These are phyloP conservation scores for Pyronema domesticum DNA, from an alignment of 495 filamentous ascomycete species.

Conservation along the genomic window DNA sequence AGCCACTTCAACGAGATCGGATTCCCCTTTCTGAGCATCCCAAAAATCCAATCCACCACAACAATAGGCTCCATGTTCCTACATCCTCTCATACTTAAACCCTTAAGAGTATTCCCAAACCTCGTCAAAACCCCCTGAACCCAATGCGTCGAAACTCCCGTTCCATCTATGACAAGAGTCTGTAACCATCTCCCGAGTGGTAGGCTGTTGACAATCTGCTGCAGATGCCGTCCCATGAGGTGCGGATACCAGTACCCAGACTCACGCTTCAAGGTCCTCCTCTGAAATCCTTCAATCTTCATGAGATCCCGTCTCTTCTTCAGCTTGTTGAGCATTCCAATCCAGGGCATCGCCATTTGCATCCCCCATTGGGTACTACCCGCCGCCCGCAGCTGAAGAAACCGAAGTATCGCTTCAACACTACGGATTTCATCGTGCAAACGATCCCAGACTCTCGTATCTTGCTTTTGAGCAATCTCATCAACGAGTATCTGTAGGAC, in stretches of 20 bases:
- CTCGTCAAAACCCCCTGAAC: constrained; percentile 3
- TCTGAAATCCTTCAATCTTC: background rate
- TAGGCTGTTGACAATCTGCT: constrained; percentile 2
- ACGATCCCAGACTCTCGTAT: background rate
- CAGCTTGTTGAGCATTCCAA: background rate
- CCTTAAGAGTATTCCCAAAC: constrained; percentile 11
- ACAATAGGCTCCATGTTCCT: constrained; percentile 12
- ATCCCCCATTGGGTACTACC: background rate
- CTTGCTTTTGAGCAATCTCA: background rate
- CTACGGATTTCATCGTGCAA: background rate
- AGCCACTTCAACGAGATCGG: constrained; percentile 16
- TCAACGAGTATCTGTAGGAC: background rate
- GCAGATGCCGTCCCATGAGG: constrained; percentile 14
- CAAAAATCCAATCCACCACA: constrained; percentile 17
- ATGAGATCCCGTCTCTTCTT: background rate
- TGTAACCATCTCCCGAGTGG: constrained; percentile 12
- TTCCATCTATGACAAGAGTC: constrained; percentile 16
- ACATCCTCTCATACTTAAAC: constrained; percentile 15
- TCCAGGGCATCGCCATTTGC: background rate
- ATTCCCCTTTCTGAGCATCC: background rate
- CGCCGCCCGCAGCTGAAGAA: background rate
- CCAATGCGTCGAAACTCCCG: constrained; percentile 11
- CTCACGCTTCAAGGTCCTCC: background rate
- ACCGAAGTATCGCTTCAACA: background rate
- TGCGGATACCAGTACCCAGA: background rate